Conservation (phyloP, 1,284 basidiomycete genomes). For the Ustilago curta region DNA sequence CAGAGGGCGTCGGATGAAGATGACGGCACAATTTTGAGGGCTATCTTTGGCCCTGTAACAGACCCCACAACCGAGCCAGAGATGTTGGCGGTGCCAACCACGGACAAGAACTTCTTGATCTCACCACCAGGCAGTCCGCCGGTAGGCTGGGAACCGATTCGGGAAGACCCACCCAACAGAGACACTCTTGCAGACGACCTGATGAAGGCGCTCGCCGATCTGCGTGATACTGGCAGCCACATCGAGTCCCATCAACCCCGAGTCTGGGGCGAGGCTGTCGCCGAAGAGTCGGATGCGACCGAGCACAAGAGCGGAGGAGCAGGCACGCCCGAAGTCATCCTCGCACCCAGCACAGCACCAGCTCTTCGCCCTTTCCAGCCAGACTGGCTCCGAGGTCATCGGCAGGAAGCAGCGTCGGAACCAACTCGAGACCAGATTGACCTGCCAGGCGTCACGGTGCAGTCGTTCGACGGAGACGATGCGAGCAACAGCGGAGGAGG, state of each 20-base stretch:
- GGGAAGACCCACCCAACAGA: constrained; percentile 90
- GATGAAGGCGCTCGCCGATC: constrained; percentile 71
- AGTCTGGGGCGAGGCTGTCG: constrained; percentile 17
- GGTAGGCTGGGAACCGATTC: constrained; percentile 92
- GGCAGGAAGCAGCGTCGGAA: not conserved
- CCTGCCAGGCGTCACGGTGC: constrained; percentile 60
- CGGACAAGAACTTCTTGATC: constrained; percentile 94
- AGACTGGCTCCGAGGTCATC: constrained; percentile 26
- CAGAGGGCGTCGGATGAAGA: constrained; percentile 28
- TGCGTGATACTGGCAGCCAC: constrained; percentile 56
- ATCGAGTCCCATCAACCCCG: constrained; percentile 49
- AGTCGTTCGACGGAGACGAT: constrained; percentile 51
- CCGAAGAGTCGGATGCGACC: not conserved
- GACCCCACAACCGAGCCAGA: constrained; percentile 29
- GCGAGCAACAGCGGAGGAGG: constrained; percentile 17
- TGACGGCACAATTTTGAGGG: constrained; percentile 38
- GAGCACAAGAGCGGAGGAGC: constrained; percentile 18
- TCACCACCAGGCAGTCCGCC: constrained; percentile 98
- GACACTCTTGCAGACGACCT: constrained; percentile 90
- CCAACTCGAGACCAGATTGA: constrained; percentile 29
- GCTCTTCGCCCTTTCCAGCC: constrained; percentile 26
- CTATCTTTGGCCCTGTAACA: constrained; percentile 33
- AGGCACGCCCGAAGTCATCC: constrained; percentile 42
- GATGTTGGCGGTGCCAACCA: constrained; percentile 72
- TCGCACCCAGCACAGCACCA: constrained; percentile 32